A percentile compares a stretch with the other conserved stretches of the same genome.
phyloP scores from a whole-genome alignment of 2,329 filamentous ascomycete species.

The Trichoderma polysporum region DNA sequence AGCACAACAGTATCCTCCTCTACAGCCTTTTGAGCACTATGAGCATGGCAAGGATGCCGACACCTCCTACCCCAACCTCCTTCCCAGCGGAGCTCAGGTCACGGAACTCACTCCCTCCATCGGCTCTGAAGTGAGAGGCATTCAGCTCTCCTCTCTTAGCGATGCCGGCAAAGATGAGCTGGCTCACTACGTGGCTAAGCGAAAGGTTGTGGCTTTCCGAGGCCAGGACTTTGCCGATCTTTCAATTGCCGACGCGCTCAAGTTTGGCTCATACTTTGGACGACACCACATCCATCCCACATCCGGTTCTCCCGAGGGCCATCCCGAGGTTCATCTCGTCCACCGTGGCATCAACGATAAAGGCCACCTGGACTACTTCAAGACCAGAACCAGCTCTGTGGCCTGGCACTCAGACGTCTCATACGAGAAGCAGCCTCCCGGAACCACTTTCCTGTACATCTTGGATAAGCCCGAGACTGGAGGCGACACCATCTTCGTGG shows the following conservation, averaged over 20 bases:
- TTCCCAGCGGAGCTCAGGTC: slow-evolving; percentile 52
- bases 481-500: slow-evolving; percentile 81
- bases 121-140: slow-evolving; percentile 67
- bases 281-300: slow-evolving; percentile 80
- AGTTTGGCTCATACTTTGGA: slow-evolving; percentile 74
- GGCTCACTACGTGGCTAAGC: slow-evolving; percentile 70
- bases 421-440: slow-evolving; percentile 84
- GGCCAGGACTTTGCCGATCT: slow-evolving; percentile 71
- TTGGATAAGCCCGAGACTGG: slow-evolving; percentile 79
- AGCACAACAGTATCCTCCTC: slow-evolving; percentile 62
- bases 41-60: slow-evolving; percentile 78
- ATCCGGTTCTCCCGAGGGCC: slow-evolving; percentile 69
- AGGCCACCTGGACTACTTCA: slow-evolving; percentile 59
- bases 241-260: slow-evolving; percentile 66
- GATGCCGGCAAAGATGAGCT: slow-evolving; percentile 73
- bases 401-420: slow-evolving; percentile 90
- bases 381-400: slow-evolving; percentile 71
- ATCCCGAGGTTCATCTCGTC: slow-evolving; percentile 75
- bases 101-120: slow-evolving; percentile 70
- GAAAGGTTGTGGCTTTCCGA: slow-evolving; percentile 77
- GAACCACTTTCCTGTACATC: slow-evolving; percentile 85
- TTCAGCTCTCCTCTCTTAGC: slow-evolving; percentile 69
- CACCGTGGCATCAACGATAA: slow-evolving; percentile 60
- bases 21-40: slow-evolving; percentile 68
- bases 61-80: slow-evolving; percentile 64